Conservation (phyloP, 805 yeast genomes). For the Diddensiella caesifluorescens region DNA sequence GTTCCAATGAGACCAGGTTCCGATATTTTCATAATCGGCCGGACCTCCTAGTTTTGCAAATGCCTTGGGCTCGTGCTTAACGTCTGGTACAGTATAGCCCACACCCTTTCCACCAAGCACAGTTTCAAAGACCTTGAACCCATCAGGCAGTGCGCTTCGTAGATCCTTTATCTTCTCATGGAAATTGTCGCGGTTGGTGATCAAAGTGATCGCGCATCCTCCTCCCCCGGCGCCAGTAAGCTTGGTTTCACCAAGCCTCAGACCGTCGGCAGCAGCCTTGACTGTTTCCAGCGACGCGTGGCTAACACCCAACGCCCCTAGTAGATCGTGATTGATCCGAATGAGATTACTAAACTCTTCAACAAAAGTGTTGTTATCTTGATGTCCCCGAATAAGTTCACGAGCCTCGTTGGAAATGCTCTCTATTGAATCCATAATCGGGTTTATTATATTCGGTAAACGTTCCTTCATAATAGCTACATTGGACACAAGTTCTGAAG, state of each 20-base stretch:
- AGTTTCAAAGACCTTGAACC: conserved; percentile 73
- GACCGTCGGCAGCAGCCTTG: conserved; percentile 56
- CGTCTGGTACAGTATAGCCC: conserved; percentile 37
- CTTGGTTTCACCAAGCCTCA: conserved; percentile 77
- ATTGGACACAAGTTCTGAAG: conserved; percentile 74
- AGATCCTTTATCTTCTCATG: conserved; percentile 32
- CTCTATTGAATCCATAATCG: conserved; percentile 73
- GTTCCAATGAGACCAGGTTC: conserved; percentile 31
- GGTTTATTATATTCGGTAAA: conserved; percentile 50
- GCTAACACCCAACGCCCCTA: conserved; percentile 82
- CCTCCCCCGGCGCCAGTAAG: conserved; percentile 99
- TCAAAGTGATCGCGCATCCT: conserved; percentile 90
- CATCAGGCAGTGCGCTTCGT: conserved; percentile 37
- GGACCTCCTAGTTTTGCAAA: conserved; percentile 18
- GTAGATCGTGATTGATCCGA: conserved; percentile 78
- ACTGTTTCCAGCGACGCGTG: conserved; percentile 86
- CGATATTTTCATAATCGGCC: conserved; percentile 37
- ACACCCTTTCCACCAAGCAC: conserved; percentile 88
- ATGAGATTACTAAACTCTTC: conserved; percentile 53
- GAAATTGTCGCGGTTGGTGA: conserved; percentile 32
- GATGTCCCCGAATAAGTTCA: conserved; percentile 48
- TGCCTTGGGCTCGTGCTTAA: not conserved
- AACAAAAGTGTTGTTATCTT: conserved; percentile 21
- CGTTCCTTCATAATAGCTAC: conserved; percentile 54
- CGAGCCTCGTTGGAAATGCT: conserved; percentile 69